These are phyloP conservation scores for Protomyces inouyei DNA, from an alignment of 1,139 yeast species.

Conservation along the genomic window DNA sequence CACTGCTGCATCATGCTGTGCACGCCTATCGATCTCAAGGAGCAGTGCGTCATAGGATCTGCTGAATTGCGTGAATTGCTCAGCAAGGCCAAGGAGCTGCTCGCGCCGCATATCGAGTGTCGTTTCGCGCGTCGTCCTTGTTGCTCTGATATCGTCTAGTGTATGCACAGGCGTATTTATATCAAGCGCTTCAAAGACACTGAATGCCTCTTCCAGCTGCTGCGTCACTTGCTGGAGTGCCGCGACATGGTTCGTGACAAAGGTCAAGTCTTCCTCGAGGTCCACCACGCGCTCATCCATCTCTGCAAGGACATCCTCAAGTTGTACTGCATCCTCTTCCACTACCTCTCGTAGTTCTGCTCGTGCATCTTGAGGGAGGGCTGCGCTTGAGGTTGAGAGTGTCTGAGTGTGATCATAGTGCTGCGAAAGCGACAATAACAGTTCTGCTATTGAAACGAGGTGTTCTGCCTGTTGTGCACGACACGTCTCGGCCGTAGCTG, in stretches of 20 bases:
- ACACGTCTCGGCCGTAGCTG: background rate
- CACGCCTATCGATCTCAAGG: slow-evolving; percentile 11
- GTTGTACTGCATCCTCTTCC: slow-evolving; percentile 20
- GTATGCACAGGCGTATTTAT: background rate
- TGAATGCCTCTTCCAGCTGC: background rate
- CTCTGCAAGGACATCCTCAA: slow-evolving; percentile 21
- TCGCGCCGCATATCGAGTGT: background rate
- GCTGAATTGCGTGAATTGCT: slow-evolving; percentile 5
- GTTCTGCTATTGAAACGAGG: slow-evolving; percentile 9
- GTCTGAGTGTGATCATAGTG: slow-evolving; percentile 23
- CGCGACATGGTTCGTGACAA: background rate
- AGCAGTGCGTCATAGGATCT: slow-evolving; percentile 10
- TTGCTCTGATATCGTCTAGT: background rate
- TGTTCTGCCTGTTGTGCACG: slow-evolving; percentile 8
- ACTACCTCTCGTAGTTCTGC: slow-evolving; percentile 12
- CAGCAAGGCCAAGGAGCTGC: slow-evolving; percentile 6
- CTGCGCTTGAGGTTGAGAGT: background rate
- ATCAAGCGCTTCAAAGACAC: slow-evolving; percentile 3
- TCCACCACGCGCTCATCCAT: slow-evolving; percentile 12
- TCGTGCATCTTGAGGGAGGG: slow-evolving; percentile 7
- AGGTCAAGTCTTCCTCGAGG: slow-evolving; percentile 7
- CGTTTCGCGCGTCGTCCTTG: background rate
- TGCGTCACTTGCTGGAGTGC: background rate
- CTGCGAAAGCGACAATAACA: slow-evolving; percentile 8
- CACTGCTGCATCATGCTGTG: slow-evolving; percentile 7